A percentile compares a stretch with the other conserved stretches of the same genome.
Conservation (phyloP, 306 rosid species). For the Spatholobus suberectus region DNA sequence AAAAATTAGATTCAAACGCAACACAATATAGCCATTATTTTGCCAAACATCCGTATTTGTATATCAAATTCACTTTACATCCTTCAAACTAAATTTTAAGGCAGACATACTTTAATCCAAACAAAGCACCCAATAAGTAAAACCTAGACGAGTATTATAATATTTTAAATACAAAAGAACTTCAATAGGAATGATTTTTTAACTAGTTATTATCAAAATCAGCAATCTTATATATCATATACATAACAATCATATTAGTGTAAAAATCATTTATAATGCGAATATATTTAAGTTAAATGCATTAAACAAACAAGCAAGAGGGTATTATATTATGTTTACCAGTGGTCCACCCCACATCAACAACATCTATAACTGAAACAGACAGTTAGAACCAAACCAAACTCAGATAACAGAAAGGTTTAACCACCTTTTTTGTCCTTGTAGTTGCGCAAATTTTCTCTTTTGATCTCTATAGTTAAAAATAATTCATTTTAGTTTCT, state of each 20-base stretch:
- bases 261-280: too few species aligned
- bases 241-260: too few species aligned
- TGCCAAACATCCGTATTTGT: neutral
- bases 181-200: too few species aligned
- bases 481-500: too few species aligned
- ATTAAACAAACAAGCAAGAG: neutral
- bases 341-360: neutral
- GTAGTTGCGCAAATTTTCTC: too few species aligned
- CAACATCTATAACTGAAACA: neutral
- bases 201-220: too few species aligned
- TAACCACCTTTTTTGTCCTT: too few species aligned
- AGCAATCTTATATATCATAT: too few species aligned
- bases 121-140: neutral
- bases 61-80: neutral
- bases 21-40: neutral
- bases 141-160: neutral
- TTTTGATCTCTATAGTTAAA: too few species aligned
- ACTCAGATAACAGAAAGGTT: too few species aligned
- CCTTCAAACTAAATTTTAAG: neutral
- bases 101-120: neutral
- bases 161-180: neutral
- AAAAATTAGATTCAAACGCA: neutral
- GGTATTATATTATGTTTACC: neutral
- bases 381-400: neutral
- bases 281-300: too few species aligned